Conservation (phyloP, 495 filamentous ascomycete species). For the Penicillium coffeae region DNA sequence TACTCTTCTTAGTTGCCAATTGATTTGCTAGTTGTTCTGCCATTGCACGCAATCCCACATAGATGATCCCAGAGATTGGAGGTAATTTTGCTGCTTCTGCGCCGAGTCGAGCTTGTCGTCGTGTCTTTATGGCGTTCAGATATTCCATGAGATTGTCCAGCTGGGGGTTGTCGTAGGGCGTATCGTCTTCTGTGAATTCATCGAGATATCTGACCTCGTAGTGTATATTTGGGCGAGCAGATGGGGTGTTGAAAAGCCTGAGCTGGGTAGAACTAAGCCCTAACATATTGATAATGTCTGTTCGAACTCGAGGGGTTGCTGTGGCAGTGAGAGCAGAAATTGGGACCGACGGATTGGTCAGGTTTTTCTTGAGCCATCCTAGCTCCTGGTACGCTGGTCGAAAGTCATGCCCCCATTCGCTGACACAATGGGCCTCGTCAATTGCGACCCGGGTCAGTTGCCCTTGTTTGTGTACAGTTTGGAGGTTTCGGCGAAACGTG, state of each 20-base stretch:
- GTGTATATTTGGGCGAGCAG: constrained; percentile 79
- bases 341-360: constrained; percentile 76
- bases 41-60: constrained; percentile 73
- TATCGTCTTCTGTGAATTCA: constrained; percentile 39
- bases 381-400: constrained; percentile 85
- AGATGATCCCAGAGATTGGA: constrained; percentile 83
- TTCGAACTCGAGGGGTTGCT: constrained; percentile 72
- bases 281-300: constrained; percentile 74
- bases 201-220: constrained; percentile 86
- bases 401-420: constrained; percentile 98
- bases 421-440: constrained; percentile 96
- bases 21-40: constrained; percentile 65
- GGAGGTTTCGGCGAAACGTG: constrained; percentile 69
- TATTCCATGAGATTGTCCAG: constrained; percentile 67
- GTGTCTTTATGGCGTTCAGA: constrained; percentile 64
- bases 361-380: constrained; percentile 76
- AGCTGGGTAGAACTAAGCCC: constrained; percentile 57
- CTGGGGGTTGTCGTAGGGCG: constrained; percentile 36
- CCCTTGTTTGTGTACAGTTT: constrained; percentile 70
- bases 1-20: constrained; percentile 28
- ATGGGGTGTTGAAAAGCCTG: constrained; percentile 76
- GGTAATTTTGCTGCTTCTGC: constrained; percentile 47
- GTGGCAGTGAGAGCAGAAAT: constrained; percentile 91
- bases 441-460: constrained; percentile 84
- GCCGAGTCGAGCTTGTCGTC: constrained; percentile 49